Conservation (phyloP, 148 eudicot genomes). For the Vaccinium darrowii region DNA sequence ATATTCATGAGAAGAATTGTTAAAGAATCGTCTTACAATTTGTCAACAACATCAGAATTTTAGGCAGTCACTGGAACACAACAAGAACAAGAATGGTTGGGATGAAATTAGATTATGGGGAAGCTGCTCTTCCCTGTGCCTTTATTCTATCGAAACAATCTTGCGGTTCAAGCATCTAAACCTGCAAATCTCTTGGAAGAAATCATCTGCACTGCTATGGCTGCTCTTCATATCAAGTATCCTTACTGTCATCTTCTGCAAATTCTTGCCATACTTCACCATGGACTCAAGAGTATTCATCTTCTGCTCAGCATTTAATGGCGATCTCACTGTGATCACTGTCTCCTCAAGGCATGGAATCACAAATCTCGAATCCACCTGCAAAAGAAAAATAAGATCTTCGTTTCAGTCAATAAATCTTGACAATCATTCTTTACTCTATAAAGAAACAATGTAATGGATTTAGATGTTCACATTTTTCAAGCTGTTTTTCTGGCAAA, state of each 20-base stretch:
- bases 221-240: conserved; percentile 92
- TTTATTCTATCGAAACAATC: conserved; percentile 67
- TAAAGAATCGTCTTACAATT: background rate
- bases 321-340: conserved; percentile 80
- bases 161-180: conserved; percentile 60
- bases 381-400: conserved; percentile 21
- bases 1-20: background rate
- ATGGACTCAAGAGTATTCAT: conserved; percentile 89
- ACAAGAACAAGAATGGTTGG: background rate
- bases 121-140: conserved; percentile 5
- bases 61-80: background rate
- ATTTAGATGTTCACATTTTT: conserved; percentile 54
- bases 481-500: conserved; percentile 88
- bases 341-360: conserved; percentile 82
- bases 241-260: conserved; percentile 73
- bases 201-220: conserved; percentile 92
- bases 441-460: background rate
- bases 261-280: conserved; percentile 55
- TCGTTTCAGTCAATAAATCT: background rate
- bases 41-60: conserved; percentile 4
- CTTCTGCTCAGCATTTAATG: conserved; percentile 92
- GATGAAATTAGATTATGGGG: background rate
- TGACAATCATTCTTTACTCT: background rate
- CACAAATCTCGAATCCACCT: conserved; percentile 70
- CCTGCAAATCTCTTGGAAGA: conserved; percentile 83